A percentile compares a stretch with the other conserved stretches of the same genome.
phyloP scores from a whole-genome alignment of 306 rosid genomes.

The Bauhinia variegata region DNA sequence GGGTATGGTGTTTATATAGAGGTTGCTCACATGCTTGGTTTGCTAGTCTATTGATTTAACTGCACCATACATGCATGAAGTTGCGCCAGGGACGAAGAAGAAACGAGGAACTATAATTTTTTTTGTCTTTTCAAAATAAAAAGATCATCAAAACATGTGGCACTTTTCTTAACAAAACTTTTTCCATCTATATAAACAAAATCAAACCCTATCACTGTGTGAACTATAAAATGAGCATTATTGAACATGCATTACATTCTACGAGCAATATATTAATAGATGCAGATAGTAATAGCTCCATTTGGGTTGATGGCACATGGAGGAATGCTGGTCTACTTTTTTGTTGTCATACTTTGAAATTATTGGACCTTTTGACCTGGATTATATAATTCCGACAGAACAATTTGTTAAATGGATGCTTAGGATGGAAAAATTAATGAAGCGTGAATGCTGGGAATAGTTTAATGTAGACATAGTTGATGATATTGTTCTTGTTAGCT shows the following conservation, averaged over 20 bases:
- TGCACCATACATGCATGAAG: constrained; percentile 34
- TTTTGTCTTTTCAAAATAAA: too few relatives aligned
- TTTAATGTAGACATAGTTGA: constrained; percentile 1
- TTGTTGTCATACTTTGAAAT: constrained; percentile 1
- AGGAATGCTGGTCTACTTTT: constrained; percentile 1
- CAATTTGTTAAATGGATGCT: constrained; percentile 15
- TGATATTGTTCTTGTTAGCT: constrained; percentile 22
- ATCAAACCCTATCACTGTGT: too few relatives aligned
- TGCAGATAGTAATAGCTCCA: neutral
- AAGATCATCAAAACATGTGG: too few relatives aligned
- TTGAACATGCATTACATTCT: too few relatives aligned
- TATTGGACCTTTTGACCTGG: constrained; percentile 20
- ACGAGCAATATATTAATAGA: too few relatives aligned
- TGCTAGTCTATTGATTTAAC: constrained; percentile 18
- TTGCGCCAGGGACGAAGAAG: constrained; percentile 8
- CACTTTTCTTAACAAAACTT: too few relatives aligned
- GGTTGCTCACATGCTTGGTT: constrained; percentile 28
- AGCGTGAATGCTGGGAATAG: neutral
- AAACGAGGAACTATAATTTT: neutral
- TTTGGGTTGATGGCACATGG: constrained; percentile 32
- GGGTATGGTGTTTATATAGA: constrained; percentile 39
- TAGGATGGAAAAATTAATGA: constrained; percentile 27
- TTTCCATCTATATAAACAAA: too few relatives aligned
- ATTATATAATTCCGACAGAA: neutral
- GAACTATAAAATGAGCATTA: too few relatives aligned